Evolutionary conservation across 1,284 basidiomycete genomes (phyloP).

Genomic region (Ceratobasidium sp.): DNA sequence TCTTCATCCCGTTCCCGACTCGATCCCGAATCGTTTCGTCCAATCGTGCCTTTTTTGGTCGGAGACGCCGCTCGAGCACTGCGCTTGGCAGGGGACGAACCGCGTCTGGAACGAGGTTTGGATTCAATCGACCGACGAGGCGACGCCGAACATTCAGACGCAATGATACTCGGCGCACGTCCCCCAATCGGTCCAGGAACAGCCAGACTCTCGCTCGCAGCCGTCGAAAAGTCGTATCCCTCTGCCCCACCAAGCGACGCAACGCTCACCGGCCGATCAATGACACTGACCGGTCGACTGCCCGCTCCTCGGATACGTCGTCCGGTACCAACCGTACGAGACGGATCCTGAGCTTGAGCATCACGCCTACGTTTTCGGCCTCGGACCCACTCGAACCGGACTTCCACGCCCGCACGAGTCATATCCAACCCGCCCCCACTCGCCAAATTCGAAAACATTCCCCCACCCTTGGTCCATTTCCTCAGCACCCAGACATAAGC

Average conservation of each 20-base stretch:
- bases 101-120: neutral
- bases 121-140: neutral
- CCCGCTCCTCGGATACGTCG: neutral
- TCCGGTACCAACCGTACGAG: slow-evolving; percentile 13
- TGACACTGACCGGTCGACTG: neutral
- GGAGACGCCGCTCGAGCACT: neutral
- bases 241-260: neutral
- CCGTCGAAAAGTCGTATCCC: neutral
- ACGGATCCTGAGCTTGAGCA: slow-evolving; percentile 5
- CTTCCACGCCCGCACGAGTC: slow-evolving; percentile 58
- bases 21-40: slow-evolving; percentile 15
- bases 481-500: slow-evolving; percentile 85
- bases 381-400: slow-evolving; percentile 77
- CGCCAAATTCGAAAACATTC: slow-evolving; percentile 41
- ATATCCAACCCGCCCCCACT: slow-evolving; percentile 44
- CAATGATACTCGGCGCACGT: slow-evolving; percentile 3
- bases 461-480: slow-evolving; percentile 69
- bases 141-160: neutral
- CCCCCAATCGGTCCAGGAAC: neutral
- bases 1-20: slow-evolving; percentile 42
- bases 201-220: slow-evolving; percentile 2
- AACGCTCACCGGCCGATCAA: slow-evolving; percentile 17
- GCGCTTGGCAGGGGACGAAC: neutral
- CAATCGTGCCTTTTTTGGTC: neutral
- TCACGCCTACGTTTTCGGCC: slow-evolving; percentile 50